A percentile compares a stretch with the other conserved stretches of the same genome.
Conservation (phyloP, 495 filamentous ascomycete species). For the Penicillium lagena region DNA sequence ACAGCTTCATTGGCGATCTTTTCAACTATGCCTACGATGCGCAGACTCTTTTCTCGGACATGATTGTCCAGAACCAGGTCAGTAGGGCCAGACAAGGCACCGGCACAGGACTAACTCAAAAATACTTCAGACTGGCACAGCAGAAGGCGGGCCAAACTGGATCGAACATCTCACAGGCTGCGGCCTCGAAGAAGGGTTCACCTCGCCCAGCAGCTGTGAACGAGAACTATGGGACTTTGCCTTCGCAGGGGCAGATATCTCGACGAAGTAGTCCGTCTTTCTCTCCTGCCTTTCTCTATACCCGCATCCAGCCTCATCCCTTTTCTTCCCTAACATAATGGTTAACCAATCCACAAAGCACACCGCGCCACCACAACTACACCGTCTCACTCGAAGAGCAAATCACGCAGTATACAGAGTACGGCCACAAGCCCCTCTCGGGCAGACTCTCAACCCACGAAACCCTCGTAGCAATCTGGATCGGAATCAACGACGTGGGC, state of each 20-base stretch:
- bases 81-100: background rate
- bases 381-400: slow-evolving; percentile 40
- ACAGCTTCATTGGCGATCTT: slow-evolving; percentile 42
- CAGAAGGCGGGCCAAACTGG: slow-evolving; percentile 46
- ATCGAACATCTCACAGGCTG: slow-evolving; percentile 43
- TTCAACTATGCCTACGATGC: slow-evolving; percentile 31
- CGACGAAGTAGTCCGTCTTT: slow-evolving; percentile 23
- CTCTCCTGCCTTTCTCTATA: too few species aligned
- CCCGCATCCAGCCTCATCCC: too few species aligned
- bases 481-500: slow-evolving; percentile 39
- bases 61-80: slow-evolving; percentile 46
- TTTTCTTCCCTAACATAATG: too few species aligned
- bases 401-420: slow-evolving; percentile 27
- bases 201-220: slow-evolving; percentile 29
- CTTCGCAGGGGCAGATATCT: slow-evolving; percentile 47
- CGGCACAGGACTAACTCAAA: background rate
- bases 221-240: slow-evolving; percentile 51
- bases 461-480: slow-evolving; percentile 37
- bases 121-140: slow-evolving; percentile 22
- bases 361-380: slow-evolving; percentile 43
- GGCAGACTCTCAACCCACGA: slow-evolving; percentile 12
- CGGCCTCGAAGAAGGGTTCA: slow-evolving; percentile 27
- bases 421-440: slow-evolving; percentile 21
- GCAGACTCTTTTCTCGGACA: slow-evolving; percentile 32
- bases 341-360: slow-evolving; percentile 7